These are phyloP conservation scores for Spinacia oleracea DNA, from an alignment of 179 eudicot species.

Conservation along the genomic window DNA sequence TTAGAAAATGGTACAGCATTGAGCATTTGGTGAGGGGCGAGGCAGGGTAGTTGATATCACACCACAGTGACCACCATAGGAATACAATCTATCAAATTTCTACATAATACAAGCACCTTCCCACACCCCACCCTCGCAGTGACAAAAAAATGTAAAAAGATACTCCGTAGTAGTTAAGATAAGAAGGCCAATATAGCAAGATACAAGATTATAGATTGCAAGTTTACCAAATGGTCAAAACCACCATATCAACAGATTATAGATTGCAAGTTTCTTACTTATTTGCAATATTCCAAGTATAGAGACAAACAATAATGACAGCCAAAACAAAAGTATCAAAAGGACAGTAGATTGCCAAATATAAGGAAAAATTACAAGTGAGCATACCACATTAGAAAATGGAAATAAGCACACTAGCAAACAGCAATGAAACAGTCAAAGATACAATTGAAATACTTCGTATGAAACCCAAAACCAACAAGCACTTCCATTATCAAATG, in stretches of 20 bases:
- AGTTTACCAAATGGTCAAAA: not conserved
- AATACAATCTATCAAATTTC: not conserved
- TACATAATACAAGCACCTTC: not conserved
- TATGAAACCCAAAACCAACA: not conserved
- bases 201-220: not conserved
- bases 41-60: not conserved
- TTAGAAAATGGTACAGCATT: constrained; percentile 12
- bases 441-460: not conserved
- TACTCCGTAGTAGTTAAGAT: not conserved
- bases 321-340: constrained; percentile 15
- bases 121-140: not conserved
- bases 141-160: not conserved
- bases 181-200: not conserved
- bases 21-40: not conserved
- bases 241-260: constrained; percentile 4
- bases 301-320: not conserved
- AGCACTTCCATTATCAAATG: not conserved
- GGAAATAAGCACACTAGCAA: not conserved
- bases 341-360: not conserved
- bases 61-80: not conserved
- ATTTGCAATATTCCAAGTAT: not conserved
- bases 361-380: not conserved
- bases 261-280: constrained; percentile 5
- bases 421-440: constrained; percentile 26
- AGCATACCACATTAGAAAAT: not conserved